A percentile compares a stretch with the other conserved stretches of the same genome.
Evolutionary conservation across 139 green algal genomes (phyloP).

Genomic region (Tetraselmis striata): DNA sequence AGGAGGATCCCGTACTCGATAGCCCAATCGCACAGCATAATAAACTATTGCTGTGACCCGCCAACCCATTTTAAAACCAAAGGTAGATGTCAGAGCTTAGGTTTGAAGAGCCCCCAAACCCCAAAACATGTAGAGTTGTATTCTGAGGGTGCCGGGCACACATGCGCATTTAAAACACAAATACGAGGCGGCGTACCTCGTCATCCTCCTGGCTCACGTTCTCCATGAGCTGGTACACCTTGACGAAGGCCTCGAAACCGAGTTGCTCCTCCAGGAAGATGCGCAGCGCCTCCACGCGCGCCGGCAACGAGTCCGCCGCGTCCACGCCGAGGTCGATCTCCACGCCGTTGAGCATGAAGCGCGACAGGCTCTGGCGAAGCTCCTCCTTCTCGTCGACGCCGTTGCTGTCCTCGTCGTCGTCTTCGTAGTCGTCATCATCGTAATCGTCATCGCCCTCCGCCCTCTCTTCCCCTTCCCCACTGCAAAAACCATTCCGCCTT

Average conservation of each 20-base stretch:
- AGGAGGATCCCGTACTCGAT: no score
- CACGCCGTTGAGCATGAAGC: conserved; percentile 49
- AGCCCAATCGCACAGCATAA: no score
- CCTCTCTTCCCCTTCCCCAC: not conserved
- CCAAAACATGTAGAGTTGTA: no score
- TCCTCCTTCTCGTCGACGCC: conserved; percentile 25
- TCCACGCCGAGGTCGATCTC: conserved; percentile 36
- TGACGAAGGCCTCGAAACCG: conserved; percentile 42
- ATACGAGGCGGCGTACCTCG: conserved; percentile 18
- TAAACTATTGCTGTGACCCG: no score
- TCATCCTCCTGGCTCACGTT: conserved; percentile 42
- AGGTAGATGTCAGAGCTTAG: no score
- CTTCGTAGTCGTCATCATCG: conserved; percentile 19
- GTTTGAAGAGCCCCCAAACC: no score
- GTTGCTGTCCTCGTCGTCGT: conserved; percentile 26
- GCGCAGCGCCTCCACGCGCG: conserved; percentile 49
- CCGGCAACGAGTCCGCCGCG: conserved; percentile 25
- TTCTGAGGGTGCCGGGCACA: no score
- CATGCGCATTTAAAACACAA: no score
- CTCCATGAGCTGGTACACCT: conserved; percentile 56
- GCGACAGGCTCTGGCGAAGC: conserved; percentile 5
- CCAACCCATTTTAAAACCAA: no score
- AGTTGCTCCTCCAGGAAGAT: conserved; percentile 44
- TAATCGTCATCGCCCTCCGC: not conserved
- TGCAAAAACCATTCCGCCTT: no score